phyloP scores from a whole-genome alignment of 2,329 filamentous ascomycete species.

The Penicillium sp. region DNA sequence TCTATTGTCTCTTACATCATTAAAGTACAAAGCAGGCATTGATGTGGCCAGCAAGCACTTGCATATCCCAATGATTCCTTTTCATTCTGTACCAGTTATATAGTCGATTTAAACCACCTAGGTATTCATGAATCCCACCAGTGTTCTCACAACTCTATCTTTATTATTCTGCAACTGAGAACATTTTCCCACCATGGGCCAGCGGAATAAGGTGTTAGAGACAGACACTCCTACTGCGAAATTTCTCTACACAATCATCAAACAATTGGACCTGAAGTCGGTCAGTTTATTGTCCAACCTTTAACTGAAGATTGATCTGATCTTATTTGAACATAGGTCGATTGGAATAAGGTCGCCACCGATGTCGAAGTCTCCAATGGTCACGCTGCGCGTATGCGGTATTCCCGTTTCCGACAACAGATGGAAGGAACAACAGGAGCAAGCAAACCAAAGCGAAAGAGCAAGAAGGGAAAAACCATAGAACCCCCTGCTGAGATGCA shows the following conservation, averaged over 20 bases:
- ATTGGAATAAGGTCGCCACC: slow-evolving; percentile 53
- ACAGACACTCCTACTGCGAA: slow-evolving; percentile 50
- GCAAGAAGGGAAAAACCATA: slow-evolving; percentile 20
- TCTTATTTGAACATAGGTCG: slow-evolving; percentile 39
- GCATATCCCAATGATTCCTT: background rate
- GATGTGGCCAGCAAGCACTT: background rate
- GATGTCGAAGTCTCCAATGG: slow-evolving; percentile 54
- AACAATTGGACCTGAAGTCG: slow-evolving; percentile 53
- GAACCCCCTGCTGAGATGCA: slow-evolving; percentile 15
- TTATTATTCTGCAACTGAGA: background rate
- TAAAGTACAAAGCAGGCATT: background rate
- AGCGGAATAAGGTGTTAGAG: slow-evolving; percentile 45
- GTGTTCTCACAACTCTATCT: background rate
- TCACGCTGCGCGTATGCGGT: slow-evolving; percentile 58
- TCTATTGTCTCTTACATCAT: background rate
- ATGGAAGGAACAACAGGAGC: slow-evolving; percentile 46
- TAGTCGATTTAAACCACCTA: background rate
- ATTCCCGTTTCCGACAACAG: slow-evolving; percentile 52
- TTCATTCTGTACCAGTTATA: background rate
- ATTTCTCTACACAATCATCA: slow-evolving; percentile 56
- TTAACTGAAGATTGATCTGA: background rate
- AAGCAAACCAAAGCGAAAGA: slow-evolving; percentile 26
- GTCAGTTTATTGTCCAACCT: slow-evolving; percentile 19
- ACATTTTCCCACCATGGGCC: slow-evolving; percentile 26
- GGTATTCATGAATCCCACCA: background rate